Conservation (phyloP, 805 yeast genomes). For the Ogataea allantospora region DNA sequence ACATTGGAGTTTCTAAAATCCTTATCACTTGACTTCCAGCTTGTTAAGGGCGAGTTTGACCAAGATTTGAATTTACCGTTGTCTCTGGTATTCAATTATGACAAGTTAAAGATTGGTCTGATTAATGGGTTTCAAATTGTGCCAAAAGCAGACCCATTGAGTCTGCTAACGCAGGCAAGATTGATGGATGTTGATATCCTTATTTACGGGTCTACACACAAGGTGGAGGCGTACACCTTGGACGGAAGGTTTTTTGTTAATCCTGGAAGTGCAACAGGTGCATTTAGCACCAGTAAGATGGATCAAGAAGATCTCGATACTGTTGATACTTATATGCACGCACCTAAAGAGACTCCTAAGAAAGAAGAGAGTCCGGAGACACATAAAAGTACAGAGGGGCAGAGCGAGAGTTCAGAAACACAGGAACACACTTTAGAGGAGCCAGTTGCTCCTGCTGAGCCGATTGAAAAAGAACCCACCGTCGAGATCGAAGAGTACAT, state of each 20-base stretch:
- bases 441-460: conserved; percentile 13
- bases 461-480: neutral
- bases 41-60: conserved; percentile 85
- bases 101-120: conserved; percentile 75
- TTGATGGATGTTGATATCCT: conserved; percentile 89
- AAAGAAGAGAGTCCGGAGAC: neutral
- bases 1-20: conserved; percentile 63
- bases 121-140: conserved; percentile 81
- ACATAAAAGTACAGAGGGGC: conserved; percentile 2
- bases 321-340: conserved; percentile 31
- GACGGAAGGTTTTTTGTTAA: conserved; percentile 93
- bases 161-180: conserved; percentile 77
- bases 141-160: conserved; percentile 85
- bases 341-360: conserved; percentile 4
- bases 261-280: conserved; percentile 97
- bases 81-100: conserved; percentile 63
- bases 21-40: conserved; percentile 67
- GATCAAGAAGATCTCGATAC: conserved; percentile 48
- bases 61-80: conserved; percentile 53
- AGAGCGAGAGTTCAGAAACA: conserved; percentile 3
- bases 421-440: conserved; percentile 16
- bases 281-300: conserved; percentile 66
- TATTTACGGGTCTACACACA: conserved; percentile 91
- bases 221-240: conserved; percentile 87
- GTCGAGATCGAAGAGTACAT: conserved; percentile 28